Percentiles rank a stretch among this genome's conserved stretches.
phyloP scores from a whole-genome alignment of 2,329 filamentous ascomycete genomes.

The Aureobasidium subglaciale region DNA sequence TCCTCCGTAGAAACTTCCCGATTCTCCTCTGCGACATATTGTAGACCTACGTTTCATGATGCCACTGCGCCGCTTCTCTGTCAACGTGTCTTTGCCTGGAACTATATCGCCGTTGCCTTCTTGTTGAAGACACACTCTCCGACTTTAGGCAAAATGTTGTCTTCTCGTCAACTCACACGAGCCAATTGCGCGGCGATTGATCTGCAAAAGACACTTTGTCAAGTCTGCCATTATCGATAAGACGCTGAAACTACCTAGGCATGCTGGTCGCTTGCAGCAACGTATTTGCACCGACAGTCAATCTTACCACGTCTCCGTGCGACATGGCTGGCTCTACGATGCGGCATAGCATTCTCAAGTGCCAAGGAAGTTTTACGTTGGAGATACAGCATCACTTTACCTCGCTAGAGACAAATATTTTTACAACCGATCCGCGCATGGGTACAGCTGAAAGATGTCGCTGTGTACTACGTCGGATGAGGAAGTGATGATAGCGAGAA shows the following conservation, averaged over 20 bases:
- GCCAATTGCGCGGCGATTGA: background rate
- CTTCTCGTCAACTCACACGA: background rate
- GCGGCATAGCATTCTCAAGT: background rate
- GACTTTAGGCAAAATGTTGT: background rate
- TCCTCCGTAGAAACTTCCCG: background rate
- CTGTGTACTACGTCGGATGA: too few relatives aligned
- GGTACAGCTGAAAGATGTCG: too few relatives aligned
- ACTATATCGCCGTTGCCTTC: background rate
- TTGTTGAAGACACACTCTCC: too few relatives aligned
- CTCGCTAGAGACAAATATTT: too few relatives aligned
- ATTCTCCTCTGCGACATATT: background rate
- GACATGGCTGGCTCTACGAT: too few relatives aligned
- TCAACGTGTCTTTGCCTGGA: slow-evolving; percentile 13
- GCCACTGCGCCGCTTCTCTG: background rate
- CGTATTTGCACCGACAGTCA: background rate
- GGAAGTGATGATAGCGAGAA: too few relatives aligned
- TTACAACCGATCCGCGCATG: too few relatives aligned
- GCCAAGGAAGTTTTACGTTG: too few relatives aligned
- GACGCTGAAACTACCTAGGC: background rate
- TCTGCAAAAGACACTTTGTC: background rate
- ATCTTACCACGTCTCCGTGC: background rate
- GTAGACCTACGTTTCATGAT: background rate
- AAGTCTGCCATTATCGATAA: background rate
- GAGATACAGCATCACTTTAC: too few relatives aligned
- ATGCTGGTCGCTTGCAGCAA: background rate